A percentile compares a stretch with the other conserved stretches of the same genome.
Evolutionary conservation across 140 eudicot genomes (phyloP).

Genomic region (Anethum foeniculum): DNA sequence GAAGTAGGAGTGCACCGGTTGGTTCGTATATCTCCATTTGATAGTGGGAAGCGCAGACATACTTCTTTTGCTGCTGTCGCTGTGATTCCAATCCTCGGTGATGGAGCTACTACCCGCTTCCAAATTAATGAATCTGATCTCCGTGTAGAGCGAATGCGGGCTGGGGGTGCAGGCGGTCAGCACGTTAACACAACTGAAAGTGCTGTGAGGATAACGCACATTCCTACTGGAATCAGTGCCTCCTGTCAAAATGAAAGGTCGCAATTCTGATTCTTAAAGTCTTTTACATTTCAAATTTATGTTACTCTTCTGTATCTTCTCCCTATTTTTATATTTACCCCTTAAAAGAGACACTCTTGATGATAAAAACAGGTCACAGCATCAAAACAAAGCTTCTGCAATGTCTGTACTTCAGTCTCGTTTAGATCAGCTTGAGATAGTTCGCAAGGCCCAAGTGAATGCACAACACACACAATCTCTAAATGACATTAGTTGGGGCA

Average conservation of each 20-base stretch:
- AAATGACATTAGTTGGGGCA: conserved; percentile 81
- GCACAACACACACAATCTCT: conserved; percentile 73
- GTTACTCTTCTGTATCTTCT: neutral
- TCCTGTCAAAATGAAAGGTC: conserved; percentile 89
- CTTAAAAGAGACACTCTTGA: neutral
- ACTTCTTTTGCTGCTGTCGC: conserved; percentile 97
- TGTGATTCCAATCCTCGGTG: conserved; percentile 82
- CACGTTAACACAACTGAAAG: conserved; percentile 84
- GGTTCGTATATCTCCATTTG: conserved; percentile 95
- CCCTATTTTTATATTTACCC: neutral
- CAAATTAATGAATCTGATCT: conserved; percentile 90
- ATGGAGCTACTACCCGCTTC: conserved; percentile 53
- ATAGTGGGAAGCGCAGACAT: conserved; percentile 83
- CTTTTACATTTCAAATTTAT: neutral
- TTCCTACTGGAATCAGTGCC: conserved; percentile 86
- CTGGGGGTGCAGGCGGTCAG: conserved; percentile 98
- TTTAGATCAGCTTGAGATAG: conserved; percentile 81
- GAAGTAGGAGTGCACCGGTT: conserved; percentile 93
- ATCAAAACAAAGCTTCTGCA: conserved; percentile 79
- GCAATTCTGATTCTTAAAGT: neutral
- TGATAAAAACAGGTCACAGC: conserved; percentile 55
- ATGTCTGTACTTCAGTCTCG: conserved; percentile 95
- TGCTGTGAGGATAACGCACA: conserved; percentile 82
- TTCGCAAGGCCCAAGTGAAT: conserved; percentile 72
- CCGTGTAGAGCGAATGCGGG: conserved; percentile 65